A percentile compares a stretch with the other conserved stretches of the same genome.
Evolutionary conservation across 2,329 filamentous ascomycete species (phyloP).

Genomic region (Penicillium polonicum): DNA sequence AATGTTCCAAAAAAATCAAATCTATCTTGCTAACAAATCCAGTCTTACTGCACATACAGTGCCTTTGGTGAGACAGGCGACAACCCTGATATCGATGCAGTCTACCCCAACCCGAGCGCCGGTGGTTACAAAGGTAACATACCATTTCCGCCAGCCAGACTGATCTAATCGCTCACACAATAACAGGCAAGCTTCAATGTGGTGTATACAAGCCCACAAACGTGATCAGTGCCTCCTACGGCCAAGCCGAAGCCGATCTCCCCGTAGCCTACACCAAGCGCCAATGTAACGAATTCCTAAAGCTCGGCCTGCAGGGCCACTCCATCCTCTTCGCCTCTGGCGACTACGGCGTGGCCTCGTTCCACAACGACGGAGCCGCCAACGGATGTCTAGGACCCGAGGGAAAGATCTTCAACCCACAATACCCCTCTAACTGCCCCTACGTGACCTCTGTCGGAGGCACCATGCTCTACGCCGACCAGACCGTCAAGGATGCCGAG

Average conservation of each 20-base stretch:
- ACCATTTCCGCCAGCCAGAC: conserved; percentile 35
- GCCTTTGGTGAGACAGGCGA: conserved; percentile 53
- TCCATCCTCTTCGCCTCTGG: conserved; percentile 34
- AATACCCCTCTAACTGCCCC: conserved; percentile 52
- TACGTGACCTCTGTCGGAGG: conserved; percentile 52
- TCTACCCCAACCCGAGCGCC: conserved; percentile 50
- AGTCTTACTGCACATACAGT: conserved; percentile 53
- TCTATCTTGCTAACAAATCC: not conserved
- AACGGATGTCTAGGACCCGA: conserved; percentile 43
- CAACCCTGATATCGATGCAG: conserved; percentile 49
- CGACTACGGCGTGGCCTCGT: conserved; percentile 36
- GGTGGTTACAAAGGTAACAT: conserved; percentile 51
- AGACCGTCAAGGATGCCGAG: conserved; percentile 27
- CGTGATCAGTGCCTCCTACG: conserved; percentile 59
- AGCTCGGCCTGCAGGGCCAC: conserved; percentile 46
- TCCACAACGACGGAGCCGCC: conserved; percentile 37
- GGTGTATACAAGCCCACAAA: conserved; percentile 56
- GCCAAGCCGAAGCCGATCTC: conserved; percentile 54
- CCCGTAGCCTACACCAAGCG: conserved; percentile 55
- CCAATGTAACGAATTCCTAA: conserved; percentile 51
- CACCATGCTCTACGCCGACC: conserved; percentile 32
- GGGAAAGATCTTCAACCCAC: conserved; percentile 49
- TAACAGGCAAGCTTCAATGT: conserved; percentile 43
- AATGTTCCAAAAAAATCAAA: too few species aligned
- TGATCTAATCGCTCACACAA: conserved; percentile 20